A percentile compares a stretch with the other conserved stretches of the same genome.
Conservation (phyloP, 306 rosid genomes). For the Rosa chinensis region DNA sequence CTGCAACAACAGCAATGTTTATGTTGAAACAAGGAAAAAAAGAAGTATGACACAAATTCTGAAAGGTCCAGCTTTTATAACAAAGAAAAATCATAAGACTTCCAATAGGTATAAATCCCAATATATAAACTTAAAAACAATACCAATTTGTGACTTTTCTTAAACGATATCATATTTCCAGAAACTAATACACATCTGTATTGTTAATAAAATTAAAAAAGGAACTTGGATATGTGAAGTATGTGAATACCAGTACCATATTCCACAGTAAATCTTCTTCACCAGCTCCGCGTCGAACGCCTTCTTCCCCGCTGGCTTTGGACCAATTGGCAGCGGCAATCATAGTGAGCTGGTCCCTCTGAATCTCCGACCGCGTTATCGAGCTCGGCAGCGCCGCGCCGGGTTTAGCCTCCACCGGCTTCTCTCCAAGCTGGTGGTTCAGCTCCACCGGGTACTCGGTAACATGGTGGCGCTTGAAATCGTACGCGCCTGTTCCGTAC, state of each 20-base stretch:
- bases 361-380: conserved; percentile 82
- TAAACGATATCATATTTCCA: neutral
- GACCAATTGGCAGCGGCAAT: conserved; percentile 82
- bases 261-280: conserved; percentile 43
- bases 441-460: conserved; percentile 78
- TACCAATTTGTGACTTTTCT: neutral
- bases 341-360: conserved; percentile 83
- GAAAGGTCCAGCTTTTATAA: too few relatives aligned
- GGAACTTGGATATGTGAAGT: neutral
- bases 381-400: conserved; percentile 57
- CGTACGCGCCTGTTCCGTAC: conserved; percentile 78
- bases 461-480: conserved; percentile 89
- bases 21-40: neutral
- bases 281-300: conserved; percentile 65
- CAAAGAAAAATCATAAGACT: neutral
- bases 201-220: neutral
- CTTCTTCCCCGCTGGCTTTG: conserved; percentile 30
- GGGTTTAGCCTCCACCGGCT: conserved; percentile 53
- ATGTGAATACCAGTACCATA: too few relatives aligned
- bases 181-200: neutral
- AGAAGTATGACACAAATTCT: too few relatives aligned
- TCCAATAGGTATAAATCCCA: neutral
- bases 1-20: too few relatives aligned
- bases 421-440: conserved; percentile 34
- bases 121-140: neutral